Conservation (phyloP, 2,329 filamentous ascomycete species). For the Penicillium capsulatum region DNA sequence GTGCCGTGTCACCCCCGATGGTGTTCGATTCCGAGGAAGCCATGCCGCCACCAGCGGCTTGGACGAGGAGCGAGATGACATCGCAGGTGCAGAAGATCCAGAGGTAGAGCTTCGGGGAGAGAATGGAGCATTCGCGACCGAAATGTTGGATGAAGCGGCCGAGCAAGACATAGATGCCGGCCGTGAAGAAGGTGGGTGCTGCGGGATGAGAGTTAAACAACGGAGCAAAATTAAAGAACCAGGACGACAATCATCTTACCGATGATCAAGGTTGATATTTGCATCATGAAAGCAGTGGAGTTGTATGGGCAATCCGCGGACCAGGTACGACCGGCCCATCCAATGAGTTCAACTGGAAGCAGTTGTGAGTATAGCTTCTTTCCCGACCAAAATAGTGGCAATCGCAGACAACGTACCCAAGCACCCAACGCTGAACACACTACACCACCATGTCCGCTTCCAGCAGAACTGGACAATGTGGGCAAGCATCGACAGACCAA, state of each 20-base stretch:
- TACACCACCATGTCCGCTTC: constrained; percentile 40
- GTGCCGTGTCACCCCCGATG: constrained; percentile 45
- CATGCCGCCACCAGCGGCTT: constrained; percentile 54
- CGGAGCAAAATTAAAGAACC: background rate
- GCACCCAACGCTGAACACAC: constrained; percentile 36
- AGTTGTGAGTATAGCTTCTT: too few relatives aligned
- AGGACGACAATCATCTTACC: constrained; percentile 3
- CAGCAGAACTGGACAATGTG: constrained; percentile 35
- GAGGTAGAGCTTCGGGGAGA: constrained; percentile 45
- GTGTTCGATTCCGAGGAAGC: constrained; percentile 44
- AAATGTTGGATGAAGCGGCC: constrained; percentile 46
- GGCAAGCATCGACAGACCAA: constrained; percentile 34
- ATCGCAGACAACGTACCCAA: too few relatives aligned
- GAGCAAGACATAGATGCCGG: constrained; percentile 50
- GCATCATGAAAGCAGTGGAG: constrained; percentile 32
- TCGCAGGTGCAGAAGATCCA: constrained; percentile 53
- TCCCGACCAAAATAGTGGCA: too few relatives aligned
- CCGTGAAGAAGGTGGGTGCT: constrained; percentile 51
- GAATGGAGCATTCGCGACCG: constrained; percentile 43
- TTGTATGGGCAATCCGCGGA: constrained; percentile 49
- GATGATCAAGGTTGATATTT: constrained; percentile 20
- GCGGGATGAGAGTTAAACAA: background rate
- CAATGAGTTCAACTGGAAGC: constrained; percentile 2
- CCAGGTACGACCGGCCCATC: constrained; percentile 42
- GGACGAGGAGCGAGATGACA: constrained; percentile 52